Evolutionary conservation across 2,329 filamentous ascomycete species (phyloP), one percentile per base, ranked within the genome.

Genomic region (Cytospora paraplurivora): DNA sequence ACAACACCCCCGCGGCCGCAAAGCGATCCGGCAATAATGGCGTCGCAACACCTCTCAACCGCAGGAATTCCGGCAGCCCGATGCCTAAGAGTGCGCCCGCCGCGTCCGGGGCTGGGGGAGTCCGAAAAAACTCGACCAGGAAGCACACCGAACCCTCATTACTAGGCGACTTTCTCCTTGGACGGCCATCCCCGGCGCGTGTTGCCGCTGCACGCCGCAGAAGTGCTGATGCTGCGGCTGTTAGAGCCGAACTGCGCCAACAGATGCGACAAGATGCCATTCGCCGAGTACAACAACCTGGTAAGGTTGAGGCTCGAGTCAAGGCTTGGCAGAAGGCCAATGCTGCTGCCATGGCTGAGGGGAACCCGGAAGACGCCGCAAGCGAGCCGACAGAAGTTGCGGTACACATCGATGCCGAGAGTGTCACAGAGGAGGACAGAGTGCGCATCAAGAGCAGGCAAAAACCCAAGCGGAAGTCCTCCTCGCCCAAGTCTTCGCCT

Each of bases 251-350:
- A 72, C 71, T 80, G 76, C 71, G 79, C 76, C 74, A 76, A 52
- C 82, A 85, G 69, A 86, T 86, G 83, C 83, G 82, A 59, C 79
- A 87, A 68, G 84, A 79, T 7, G 76, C 81, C n/a, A 85, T 83
- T 59, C 82, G 76, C 73, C 86, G 79, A 75, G 80, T 86, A 69
- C 87, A 79, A 76, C 85, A 79, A 71, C 90, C 86, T 0, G 83
- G 84, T 4, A 85, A 85, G n/a, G 90, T 96, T 55, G 85, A 85
- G 67, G 89, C 91, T 68, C 88, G 93, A 71, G 91, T 97, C 59
- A 89, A 88, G 69, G 85, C 88, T 76, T 97, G 93, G 93, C 92
- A 97, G 75, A 89, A 89, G 72, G 81, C 88, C 68, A 92, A 90
- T 71, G 90, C 88, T 38, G 83, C 84, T 7, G 88, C 88, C 33